Conservation (phyloP, 768 basidiomycete genomes). For the Crassisporium funariophilum region DNA sequence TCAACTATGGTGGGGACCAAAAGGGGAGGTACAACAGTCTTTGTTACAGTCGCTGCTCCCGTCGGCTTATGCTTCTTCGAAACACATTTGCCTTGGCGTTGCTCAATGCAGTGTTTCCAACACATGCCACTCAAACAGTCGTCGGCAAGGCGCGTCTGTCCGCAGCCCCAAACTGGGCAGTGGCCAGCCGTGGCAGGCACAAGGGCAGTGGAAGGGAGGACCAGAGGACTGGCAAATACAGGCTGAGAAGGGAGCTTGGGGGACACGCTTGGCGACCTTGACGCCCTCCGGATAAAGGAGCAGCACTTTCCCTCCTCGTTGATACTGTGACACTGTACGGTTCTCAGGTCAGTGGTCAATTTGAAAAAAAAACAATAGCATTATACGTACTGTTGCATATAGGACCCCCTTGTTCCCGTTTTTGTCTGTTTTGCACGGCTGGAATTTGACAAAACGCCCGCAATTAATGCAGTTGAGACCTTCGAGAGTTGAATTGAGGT, state of each 20-base stretch:
- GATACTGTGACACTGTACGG: neutral
- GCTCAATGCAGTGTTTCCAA: conserved; percentile 6
- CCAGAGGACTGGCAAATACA: neutral
- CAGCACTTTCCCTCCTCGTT: neutral
- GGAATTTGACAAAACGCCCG: no score
- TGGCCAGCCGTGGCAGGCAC: neutral
- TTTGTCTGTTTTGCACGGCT: neutral
- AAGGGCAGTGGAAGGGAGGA: neutral
- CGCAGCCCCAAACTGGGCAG: neutral
- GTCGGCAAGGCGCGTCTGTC: conserved; percentile 2
- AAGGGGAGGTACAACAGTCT: no score
- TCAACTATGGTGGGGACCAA: no score
- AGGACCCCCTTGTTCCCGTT: neutral
- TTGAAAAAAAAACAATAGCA: neutral
- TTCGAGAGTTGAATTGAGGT: neutral
- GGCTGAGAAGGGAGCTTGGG: neutral
- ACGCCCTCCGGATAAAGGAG: neutral
- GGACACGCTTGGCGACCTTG: neutral
- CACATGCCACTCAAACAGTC: conserved; percentile 2
- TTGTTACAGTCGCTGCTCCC: no score
- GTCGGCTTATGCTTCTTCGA: conserved; percentile 6
- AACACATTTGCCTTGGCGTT: neutral
- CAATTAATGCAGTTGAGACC: neutral
- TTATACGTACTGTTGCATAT: neutral
- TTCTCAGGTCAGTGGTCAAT: neutral